Base-by-base conservation (phyloP, 1,284 basidiomycete species). In the Irpex sp. region DNA sequence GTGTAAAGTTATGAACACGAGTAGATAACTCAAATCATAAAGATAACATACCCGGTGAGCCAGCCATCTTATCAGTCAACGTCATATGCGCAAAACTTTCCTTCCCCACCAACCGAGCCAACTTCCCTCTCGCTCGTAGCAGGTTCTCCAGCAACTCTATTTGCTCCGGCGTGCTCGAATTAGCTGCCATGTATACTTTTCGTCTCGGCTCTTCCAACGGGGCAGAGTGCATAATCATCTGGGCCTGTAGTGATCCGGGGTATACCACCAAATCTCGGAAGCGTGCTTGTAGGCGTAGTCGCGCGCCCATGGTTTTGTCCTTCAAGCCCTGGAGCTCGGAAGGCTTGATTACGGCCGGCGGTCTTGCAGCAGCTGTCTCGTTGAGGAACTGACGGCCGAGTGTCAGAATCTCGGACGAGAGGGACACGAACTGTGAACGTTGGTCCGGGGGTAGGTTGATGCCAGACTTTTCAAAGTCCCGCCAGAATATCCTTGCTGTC, bases 381-480 rank as follows among this genome's bases (percentile, higher is more conserved):
- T 86, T 84, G 59, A 96, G 79, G 70, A 98, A 98, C 60, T 88
- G 82, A 12, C 96, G 85, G 5, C 95, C 95, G 7, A 98, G 86
- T 0, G 88, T 80, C n/a, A 97, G 80, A 62, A 98, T 93, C 56
- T 93, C 89, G 37, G 96, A 93, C n/a, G 93, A 96, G 10, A 98
- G 80, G 3, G 88, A 82, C 12, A 99, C 95, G 67, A 98, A 98
- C 57, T 84, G 85, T 48, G 86, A 80, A 28, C 96, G 84, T 67
- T 93, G 81, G 2, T 80, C 79, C 0, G 89, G 85, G 7, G 94
- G 90, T 4, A 98, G 82, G 72, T 96, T 85, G 66, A 99, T 97
- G 0, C 94, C 96, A 6, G 94, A 97, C 74, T 96, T 96, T 72
- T 98, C 94, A 76, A 99, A 99, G 78, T 99, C 97, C 57, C 91